Conservation (phyloP, 2,329 filamentous ascomycete genomes). For the Alternaria ethzedia region DNA sequence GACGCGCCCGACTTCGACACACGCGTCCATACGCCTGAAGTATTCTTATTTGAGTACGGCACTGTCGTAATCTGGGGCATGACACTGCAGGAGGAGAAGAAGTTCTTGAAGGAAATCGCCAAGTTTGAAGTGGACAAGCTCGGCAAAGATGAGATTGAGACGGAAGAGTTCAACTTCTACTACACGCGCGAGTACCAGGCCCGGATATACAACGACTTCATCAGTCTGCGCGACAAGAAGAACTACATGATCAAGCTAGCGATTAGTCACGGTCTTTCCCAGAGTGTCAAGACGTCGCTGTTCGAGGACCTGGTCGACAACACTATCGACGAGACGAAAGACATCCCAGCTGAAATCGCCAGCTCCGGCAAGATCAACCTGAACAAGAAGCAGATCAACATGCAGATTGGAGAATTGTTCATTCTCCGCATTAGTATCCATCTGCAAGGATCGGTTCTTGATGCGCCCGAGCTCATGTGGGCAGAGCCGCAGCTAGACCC, state of each 20-base stretch:
- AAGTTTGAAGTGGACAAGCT: constrained; percentile 95
- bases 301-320: constrained; percentile 95
- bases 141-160: constrained; percentile 85
- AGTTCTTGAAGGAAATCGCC: constrained; percentile 89
- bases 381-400: constrained; percentile 90
- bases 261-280: constrained; percentile 92
- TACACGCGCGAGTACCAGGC: constrained; percentile 98
- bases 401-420: constrained; percentile 98
- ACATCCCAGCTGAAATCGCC: constrained; percentile 91
- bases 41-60: constrained; percentile 97
- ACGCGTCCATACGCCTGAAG: constrained; percentile 86
- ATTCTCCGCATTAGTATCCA: constrained; percentile 98
- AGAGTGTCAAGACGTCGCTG: constrained; percentile 96
- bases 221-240: constrained; percentile 88
- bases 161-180: constrained; percentile 99
- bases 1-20: constrained; percentile 78
- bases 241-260: constrained; percentile 99
- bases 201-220: constrained; percentile 99
- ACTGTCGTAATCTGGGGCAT: constrained; percentile 99
- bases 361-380: constrained; percentile 90
- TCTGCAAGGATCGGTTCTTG: constrained; percentile 92
- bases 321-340: constrained; percentile 91
- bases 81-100: constrained; percentile 85
- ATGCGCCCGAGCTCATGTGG: constrained; percentile 98
- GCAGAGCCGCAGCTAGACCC: constrained; percentile 96